Evolutionary conservation across 2,329 filamentous ascomycete species (phyloP), one percentile per base, ranked within the genome.

Genomic region (Dryadomyces sulphureus): DNA sequence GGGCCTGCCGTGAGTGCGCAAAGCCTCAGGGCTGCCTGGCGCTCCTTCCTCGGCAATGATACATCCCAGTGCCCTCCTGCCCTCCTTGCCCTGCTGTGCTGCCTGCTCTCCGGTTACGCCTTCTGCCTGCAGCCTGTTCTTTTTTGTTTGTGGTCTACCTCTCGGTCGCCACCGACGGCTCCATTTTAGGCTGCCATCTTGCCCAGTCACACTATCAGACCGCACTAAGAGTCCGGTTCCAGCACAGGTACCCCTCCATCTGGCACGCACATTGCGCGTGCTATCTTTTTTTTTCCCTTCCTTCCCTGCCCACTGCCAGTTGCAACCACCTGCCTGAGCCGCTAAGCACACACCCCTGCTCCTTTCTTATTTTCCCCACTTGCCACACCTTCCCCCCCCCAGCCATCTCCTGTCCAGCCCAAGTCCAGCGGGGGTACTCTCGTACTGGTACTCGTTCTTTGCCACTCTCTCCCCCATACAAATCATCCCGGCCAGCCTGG

Each of bases 251-350:
- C 56, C 46, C 36, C 45, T 43, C 36, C 43, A 51, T 48, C 49
- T 51, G 45, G 38, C 38, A 44, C 36, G 45, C 46, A 49, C 43
- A 27, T 27, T 19, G 38, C 30, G 40, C 43, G 21, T n/a, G 9
- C 21, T 41, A n/a, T n/a, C 14, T 36, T 32, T 17, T 27, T 35
- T 35, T 43, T 19, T 40, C 22, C 41, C 34, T 21, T 25, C 34
- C 24, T 38, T 50, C 43, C 47, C n/a, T n/a, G n/a, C n/a, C n/a
- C n/a, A n/a, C 43, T 55, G 56, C 51, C 58, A 59, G 51, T 56
- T 61, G 59, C 57, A 56, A 54, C 57, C 60, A 61, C 57, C 56
- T 62, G 58, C 45, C 52, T 46, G 48, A 48, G 36, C 46, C 38
- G 46, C 44, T 46, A 49, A 34, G 43, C 45, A 32, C 45, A 34